phyloP scores from a whole-genome alignment of 2,329 filamentous ascomycete genomes.

The Paramyrothecium sp. region DNA sequence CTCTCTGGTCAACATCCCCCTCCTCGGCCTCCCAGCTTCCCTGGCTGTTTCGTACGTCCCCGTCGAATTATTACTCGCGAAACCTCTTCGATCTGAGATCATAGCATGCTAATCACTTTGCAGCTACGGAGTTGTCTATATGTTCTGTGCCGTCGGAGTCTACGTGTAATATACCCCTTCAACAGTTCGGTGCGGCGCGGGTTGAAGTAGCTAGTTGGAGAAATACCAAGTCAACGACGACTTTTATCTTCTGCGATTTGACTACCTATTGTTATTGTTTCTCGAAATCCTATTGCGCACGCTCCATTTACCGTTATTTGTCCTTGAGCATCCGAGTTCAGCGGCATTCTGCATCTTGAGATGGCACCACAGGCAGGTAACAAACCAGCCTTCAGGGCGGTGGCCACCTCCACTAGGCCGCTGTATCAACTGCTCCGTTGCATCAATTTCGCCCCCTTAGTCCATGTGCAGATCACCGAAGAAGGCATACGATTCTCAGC shows the following conservation, averaged over 20 bases:
- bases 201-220: constrained; percentile 36
- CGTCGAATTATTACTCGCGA: background rate
- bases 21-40: constrained; percentile 84
- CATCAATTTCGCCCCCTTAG: constrained; percentile 58
- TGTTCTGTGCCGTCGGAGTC: constrained; percentile 98
- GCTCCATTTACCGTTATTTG: background rate
- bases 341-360: constrained; percentile 1
- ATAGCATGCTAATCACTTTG: constrained; percentile 12
- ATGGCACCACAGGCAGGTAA: constrained; percentile 27
- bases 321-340: too few species aligned
- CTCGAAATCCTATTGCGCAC: constrained; percentile 7
- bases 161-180: constrained; percentile 75
- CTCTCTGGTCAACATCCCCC: constrained; percentile 71
- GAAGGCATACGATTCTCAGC: constrained; percentile 86
- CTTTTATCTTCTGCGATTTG: constrained; percentile 19
- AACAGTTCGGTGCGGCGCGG: constrained; percentile 21
- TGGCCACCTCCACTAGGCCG: constrained; percentile 75
- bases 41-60: constrained; percentile 79
- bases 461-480: constrained; percentile 71
- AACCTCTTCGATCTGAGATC: background rate
- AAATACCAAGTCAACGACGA: constrained; percentile 23
- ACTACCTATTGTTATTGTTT: constrained; percentile 8
- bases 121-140: constrained; percentile 93
- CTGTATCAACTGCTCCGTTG: constrained; percentile 62
- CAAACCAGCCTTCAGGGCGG: constrained; percentile 66